phyloP scores from a whole-genome alignment of 2,329 filamentous ascomycete species.

The Domatiomyces globalis region DNA sequence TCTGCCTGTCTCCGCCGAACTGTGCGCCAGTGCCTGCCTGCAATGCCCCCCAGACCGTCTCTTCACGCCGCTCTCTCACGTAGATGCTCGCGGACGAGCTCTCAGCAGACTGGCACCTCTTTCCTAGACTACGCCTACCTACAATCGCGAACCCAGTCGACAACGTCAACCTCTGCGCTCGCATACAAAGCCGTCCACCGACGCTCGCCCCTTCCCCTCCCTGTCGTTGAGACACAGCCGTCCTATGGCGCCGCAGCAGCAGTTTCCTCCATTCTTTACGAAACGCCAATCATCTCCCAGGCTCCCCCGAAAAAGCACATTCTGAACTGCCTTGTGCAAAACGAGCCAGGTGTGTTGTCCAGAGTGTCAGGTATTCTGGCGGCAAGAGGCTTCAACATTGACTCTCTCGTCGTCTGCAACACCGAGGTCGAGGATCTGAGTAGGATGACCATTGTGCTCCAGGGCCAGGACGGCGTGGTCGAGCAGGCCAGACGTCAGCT shows the following conservation, averaged over 20 bases:
- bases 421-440: conserved; percentile 94
- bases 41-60: conserved; percentile 31
- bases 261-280: conserved; percentile 96
- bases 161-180: conserved; percentile 74
- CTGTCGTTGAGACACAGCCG: conserved; percentile 57
- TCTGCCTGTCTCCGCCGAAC: neutral
- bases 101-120: conserved; percentile 5
- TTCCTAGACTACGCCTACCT: conserved; percentile 10
- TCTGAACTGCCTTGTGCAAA: conserved; percentile 96
- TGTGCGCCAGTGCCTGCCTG: conserved; percentile 2
- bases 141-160: conserved; percentile 11
- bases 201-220: conserved; percentile 71
- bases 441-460: conserved; percentile 96
- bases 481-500: conserved; percentile 92
- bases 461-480: conserved; percentile 89
- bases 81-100: conserved; percentile 6
- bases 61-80: conserved; percentile 23
- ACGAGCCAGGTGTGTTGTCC: conserved; percentile 93
- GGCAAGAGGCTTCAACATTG: conserved; percentile 96
- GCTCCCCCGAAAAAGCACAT: conserved; percentile 86
- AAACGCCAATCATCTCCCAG: conserved; percentile 73
- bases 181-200: conserved; percentile 95
- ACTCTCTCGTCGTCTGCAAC: conserved; percentile 92
- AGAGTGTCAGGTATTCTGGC: conserved; percentile 93
- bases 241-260: conserved; percentile 84